phyloP scores from a whole-genome alignment of 805 yeast species.

The Priceomyces haplophilus region DNA sequence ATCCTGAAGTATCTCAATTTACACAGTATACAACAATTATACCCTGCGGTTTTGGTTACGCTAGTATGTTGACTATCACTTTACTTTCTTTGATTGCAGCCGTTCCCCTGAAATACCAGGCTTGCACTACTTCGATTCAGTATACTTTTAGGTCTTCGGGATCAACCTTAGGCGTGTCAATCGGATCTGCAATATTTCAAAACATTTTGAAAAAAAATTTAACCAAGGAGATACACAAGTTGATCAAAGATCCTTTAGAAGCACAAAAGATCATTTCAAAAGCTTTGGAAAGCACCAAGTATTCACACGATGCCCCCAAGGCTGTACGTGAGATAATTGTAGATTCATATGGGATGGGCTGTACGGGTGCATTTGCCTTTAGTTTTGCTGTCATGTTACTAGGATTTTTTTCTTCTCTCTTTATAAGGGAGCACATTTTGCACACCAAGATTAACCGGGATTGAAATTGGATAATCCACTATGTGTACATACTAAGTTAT shows the following conservation, averaged over 20 bases:
- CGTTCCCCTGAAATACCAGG: slow-evolving; percentile 67
- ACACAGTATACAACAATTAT: slow-evolving; percentile 34
- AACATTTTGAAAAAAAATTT: slow-evolving; percentile 34
- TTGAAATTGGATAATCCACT: slow-evolving; percentile 5
- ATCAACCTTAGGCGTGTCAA: slow-evolving; percentile 76
- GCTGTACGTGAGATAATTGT: slow-evolving; percentile 46
- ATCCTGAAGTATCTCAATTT: slow-evolving; percentile 16
- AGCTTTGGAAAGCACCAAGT: slow-evolving; percentile 58
- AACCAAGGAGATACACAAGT: slow-evolving; percentile 13
- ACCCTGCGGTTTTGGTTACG: slow-evolving; percentile 63
- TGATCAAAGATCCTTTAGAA: slow-evolving; percentile 28
- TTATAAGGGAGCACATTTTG: slow-evolving; percentile 57
- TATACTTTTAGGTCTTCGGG: slow-evolving; percentile 87
- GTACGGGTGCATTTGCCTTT: slow-evolving; percentile 53
- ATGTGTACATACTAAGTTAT: not conserved
- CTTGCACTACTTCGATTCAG: slow-evolving; percentile 84
- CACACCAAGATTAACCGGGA: slow-evolving; percentile 51
- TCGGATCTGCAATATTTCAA: slow-evolving; percentile 67
- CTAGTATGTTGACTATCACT: slow-evolving; percentile 67
- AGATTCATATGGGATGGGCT: slow-evolving; percentile 50
- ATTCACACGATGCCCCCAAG: slow-evolving; percentile 51
- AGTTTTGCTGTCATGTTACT: slow-evolving; percentile 38
- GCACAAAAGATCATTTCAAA: slow-evolving; percentile 45
- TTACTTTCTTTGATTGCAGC: slow-evolving; percentile 74
- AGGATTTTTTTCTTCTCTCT: slow-evolving; percentile 40